phyloP scores from a whole-genome alignment of 164 flowering plant genomes.

The Vitis riparia region DNA sequence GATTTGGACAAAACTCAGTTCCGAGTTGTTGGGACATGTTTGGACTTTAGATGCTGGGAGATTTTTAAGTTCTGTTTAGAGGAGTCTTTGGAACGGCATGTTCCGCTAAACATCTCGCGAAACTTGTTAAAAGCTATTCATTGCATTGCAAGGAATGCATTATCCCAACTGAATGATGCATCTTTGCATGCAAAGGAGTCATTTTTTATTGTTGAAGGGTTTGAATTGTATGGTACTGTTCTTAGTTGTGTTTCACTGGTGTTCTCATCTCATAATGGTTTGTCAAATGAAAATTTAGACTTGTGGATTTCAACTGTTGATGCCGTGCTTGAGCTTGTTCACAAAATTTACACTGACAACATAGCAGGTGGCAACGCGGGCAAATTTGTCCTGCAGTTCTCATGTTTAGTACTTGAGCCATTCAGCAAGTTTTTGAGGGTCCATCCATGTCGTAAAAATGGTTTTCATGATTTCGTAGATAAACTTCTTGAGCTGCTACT shows the following conservation, averaged over 20 bases:
- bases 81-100: constrained; percentile 32
- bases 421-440: constrained; percentile 68
- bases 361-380: constrained; percentile 20
- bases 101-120: constrained; percentile 44
- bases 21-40: constrained; percentile 35
- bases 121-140: constrained; percentile 52
- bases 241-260: constrained; percentile 51
- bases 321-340: constrained; percentile 44
- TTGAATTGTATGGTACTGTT: constrained; percentile 34
- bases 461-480: constrained; percentile 64
- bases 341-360: constrained; percentile 19
- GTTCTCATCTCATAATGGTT: constrained; percentile 52
- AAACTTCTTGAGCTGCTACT: constrained; percentile 73
- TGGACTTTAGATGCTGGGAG: constrained; percentile 77
- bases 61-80: constrained; percentile 74
- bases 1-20: constrained; percentile 18
- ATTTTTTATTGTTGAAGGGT: constrained; percentile 20
- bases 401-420: constrained; percentile 60
- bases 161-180: constrained; percentile 16
- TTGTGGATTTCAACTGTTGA: constrained; percentile 53
- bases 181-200: constrained; percentile 14
- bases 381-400: constrained; percentile 30
- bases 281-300: constrained; percentile 64
- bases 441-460: constrained; percentile 70
- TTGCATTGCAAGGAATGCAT: constrained; percentile 39